phyloP scores from a whole-genome alignment of 345 rosid species.

The Melastoma malabathricum region DNA sequence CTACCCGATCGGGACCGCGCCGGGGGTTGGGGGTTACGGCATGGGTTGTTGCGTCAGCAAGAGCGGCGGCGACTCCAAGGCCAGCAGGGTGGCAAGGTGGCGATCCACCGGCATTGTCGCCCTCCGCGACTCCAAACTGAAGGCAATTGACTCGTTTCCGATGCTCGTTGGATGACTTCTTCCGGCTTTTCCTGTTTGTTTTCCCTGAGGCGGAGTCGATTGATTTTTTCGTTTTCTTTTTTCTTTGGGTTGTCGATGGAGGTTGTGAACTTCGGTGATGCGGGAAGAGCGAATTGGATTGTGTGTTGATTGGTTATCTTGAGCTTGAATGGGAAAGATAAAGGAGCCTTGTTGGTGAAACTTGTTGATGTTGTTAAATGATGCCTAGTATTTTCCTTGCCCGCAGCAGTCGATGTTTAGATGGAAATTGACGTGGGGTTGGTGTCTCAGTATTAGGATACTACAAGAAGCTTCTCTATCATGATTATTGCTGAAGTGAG shows the following conservation, averaged over 20 bases:
- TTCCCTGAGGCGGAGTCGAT: not conserved
- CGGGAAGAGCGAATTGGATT: too few relatives aligned
- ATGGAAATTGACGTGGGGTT: too few relatives aligned
- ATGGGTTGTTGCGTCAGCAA: constrained; percentile 86
- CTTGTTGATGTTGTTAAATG: too few relatives aligned
- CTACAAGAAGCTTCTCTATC: too few relatives aligned
- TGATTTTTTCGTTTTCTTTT: constrained; percentile 4
- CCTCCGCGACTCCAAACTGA: constrained; percentile 81
- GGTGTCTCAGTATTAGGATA: too few relatives aligned
- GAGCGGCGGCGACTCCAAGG: constrained; percentile 54
- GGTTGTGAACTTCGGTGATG: too few relatives aligned
- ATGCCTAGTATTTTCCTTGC: too few relatives aligned
- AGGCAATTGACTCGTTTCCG: constrained; percentile 25
- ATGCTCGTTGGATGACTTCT: not conserved
- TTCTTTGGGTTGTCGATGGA: constrained; percentile 22
- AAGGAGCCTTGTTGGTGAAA: too few relatives aligned
- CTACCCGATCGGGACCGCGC: constrained; percentile 1
- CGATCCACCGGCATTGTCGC: constrained; percentile 94
- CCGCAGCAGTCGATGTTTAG: too few relatives aligned
- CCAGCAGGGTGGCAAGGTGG: constrained; percentile 64
- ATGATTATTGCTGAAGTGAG: too few relatives aligned
- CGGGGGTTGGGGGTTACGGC: constrained; percentile 3
- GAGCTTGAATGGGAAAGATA: too few relatives aligned
- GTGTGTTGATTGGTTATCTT: too few relatives aligned
- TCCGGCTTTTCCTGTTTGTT: not conserved